Base-by-base conservation (phyloP, 805 yeast species). In the Huiozyma sinensis region DNA sequence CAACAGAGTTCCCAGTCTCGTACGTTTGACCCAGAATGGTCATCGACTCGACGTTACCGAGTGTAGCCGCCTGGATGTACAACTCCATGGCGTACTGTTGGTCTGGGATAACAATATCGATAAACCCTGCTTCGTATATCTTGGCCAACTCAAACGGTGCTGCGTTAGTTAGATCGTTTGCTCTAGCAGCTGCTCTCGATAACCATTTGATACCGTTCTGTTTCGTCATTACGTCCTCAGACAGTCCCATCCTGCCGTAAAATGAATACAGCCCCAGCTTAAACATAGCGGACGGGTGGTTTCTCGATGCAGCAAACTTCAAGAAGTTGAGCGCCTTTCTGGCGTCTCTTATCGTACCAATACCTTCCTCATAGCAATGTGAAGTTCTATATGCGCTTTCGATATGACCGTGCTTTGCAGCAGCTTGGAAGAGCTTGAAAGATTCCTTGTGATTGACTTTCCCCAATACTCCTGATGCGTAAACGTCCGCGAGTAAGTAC, bases 251-350 rank as follows among this genome's bases (percentile, higher is more conserved):
- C 47, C 82, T 72, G 5, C 85, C 79, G 56, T 87, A 77, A 64
- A 83, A 92, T 34, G 87, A 82, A 53, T 89, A 87, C 37, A 86
- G 71, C 4, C 97, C 98, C 50, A 88, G 69, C 60, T 89, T 85
- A 67, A 81, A 83, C 95, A 90, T 87, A 5, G 97, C 96, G n/a
- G 95, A 89, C 0, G 97, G 88, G 62, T 90, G 98, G 56, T 85
- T 87, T 59, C 83, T 82, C 31, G 88, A 74, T 0, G 97, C 95
- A 0, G 97, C 95, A 57, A 79, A 79, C 58, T 83, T 82, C 46
- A 87, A 67, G 59, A 81, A 87, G 52, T 86, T 94, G 6, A 87
- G 68, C 1, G 94, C 88, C 54, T 86, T 82, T 45, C 94, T 74
- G 0, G 95, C 81, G 61, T 92, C 97, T 53, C 92, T 74, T 17